phyloP scores from a whole-genome alignment of 176 grass and related monocot species.

The Guadua angustifolia region DNA sequence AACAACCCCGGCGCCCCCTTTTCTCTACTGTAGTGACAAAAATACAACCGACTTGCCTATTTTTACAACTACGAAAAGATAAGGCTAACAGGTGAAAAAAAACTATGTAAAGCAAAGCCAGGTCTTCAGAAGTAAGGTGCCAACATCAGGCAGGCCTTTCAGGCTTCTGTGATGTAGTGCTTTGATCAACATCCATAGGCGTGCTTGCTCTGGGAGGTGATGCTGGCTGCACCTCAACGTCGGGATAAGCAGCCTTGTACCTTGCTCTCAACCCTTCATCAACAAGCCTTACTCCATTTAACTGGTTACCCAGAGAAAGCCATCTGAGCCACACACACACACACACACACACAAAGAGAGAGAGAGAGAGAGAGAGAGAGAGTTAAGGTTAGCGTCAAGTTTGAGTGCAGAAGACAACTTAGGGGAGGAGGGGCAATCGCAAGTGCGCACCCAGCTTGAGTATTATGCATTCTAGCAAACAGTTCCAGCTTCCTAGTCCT shows the following conservation, averaged over 20 bases:
- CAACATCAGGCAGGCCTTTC: slow-evolving; percentile 54
- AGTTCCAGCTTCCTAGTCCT: slow-evolving; percentile 96
- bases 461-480: slow-evolving; percentile 99
- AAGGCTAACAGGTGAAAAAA: neutral
- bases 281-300: slow-evolving; percentile 84
- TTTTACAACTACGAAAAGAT: slow-evolving; percentile 18
- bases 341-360: too few species aligned
- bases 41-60: slow-evolving; percentile 30
- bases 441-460: slow-evolving; percentile 73
- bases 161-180: slow-evolving; percentile 47
- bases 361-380: slow-evolving; percentile 1
- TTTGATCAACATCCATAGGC: slow-evolving; percentile 61
- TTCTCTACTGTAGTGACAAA: neutral
- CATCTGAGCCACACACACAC: too few species aligned
- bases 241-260: slow-evolving; percentile 95
- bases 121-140: neutral
- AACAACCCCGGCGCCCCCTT: neutral
- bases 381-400: neutral
- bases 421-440: neutral
- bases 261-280: slow-evolving; percentile 96
- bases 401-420: neutral
- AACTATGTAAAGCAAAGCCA: neutral
- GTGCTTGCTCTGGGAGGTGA: slow-evolving; percentile 80
- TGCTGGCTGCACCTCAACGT: slow-evolving; percentile 78
- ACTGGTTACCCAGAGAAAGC: slow-evolving; percentile 93